Conservation (phyloP, 495 filamentous ascomycete species). For the Mycothermus thermophilus region DNA sequence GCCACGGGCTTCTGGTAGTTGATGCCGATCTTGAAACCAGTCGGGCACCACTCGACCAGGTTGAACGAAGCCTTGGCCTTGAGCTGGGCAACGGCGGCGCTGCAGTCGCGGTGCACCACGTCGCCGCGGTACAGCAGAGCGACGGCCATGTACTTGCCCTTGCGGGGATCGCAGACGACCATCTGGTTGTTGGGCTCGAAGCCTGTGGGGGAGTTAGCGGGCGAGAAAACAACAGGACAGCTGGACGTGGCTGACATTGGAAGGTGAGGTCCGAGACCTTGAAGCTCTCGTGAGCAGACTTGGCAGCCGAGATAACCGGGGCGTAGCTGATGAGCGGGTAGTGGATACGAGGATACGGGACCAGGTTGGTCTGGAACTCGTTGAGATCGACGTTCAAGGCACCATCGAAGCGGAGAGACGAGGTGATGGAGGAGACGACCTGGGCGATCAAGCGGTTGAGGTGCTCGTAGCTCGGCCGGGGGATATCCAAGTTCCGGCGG, state of each 20-base stretch:
- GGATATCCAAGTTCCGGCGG: conserved; percentile 75
- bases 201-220: conserved; percentile 25
- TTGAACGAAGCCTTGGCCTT: conserved; percentile 85
- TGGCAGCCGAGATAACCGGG: conserved; percentile 67
- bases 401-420: conserved; percentile 79
- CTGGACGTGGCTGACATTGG: conserved; percentile 74
- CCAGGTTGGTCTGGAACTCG: conserved; percentile 92
- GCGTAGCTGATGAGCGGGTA: conserved; percentile 85
- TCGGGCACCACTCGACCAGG: conserved; percentile 93
- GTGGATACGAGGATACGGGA: conserved; percentile 83
- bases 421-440: conserved; percentile 84
- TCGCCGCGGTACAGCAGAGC: conserved; percentile 83
- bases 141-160: conserved; percentile 92
- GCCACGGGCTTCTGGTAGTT: conserved; percentile 78
- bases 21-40: conserved; percentile 89
- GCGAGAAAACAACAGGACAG: no score
- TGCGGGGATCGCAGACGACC: conserved; percentile 84
- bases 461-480: conserved; percentile 74
- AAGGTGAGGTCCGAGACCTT: conserved; percentile 78
- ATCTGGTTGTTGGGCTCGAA: conserved; percentile 95
- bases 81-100: conserved; percentile 59
- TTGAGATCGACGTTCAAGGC: conserved; percentile 85
- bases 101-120: conserved; percentile 75
- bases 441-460: conserved; percentile 84
- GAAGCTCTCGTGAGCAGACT: conserved; percentile 83